Evolutionary conservation across 768 basidiomycete genomes (phyloP).

Genomic region (Mycena haematopus): DNA sequence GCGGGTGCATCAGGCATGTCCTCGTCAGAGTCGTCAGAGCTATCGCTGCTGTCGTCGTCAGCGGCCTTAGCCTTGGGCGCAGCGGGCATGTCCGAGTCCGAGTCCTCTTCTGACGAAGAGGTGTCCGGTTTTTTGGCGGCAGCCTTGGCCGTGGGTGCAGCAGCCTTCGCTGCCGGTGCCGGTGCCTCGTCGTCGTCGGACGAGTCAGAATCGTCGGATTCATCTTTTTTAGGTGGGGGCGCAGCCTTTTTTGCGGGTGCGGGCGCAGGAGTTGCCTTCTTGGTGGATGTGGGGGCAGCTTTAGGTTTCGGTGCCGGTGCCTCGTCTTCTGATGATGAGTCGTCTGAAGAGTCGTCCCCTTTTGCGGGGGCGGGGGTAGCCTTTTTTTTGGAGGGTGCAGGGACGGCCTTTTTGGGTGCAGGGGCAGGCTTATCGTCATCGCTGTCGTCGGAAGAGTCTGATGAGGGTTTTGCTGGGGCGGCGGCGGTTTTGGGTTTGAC

Average conservation of each 20-base stretch:
- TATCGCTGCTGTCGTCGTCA: slow-evolving; percentile 38
- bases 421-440: too few relatives aligned
- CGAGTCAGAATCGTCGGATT: too few relatives aligned
- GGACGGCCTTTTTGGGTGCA: too few relatives aligned
- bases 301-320: slow-evolving; percentile 27
- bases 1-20: slow-evolving; percentile 59
- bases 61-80: slow-evolving; percentile 18
- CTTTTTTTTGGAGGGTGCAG: too few relatives aligned
- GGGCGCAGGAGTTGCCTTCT: slow-evolving; percentile 21
- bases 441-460: too few relatives aligned
- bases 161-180: slow-evolving; percentile 31
- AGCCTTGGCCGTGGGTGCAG: too few relatives aligned
- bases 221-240: slow-evolving; percentile 33
- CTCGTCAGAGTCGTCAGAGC: slow-evolving; percentile 51
- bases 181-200: slow-evolving; percentile 34
- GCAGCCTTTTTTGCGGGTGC: too few relatives aligned
- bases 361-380: too few relatives aligned
- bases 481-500: slow-evolving; percentile 45
- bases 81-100: slow-evolving; percentile 30
- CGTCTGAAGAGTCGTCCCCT: slow-evolving; percentile 39
- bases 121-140: slow-evolving; percentile 30
- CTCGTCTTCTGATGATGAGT: slow-evolving; percentile 30
- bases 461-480: slow-evolving; percentile 33
- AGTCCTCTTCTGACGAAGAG: slow-evolving; percentile 40
- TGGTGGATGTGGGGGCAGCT: neutral